phyloP scores from a whole-genome alignment of 2,329 filamentous ascomycete species.

The Epichloe sibirici region DNA sequence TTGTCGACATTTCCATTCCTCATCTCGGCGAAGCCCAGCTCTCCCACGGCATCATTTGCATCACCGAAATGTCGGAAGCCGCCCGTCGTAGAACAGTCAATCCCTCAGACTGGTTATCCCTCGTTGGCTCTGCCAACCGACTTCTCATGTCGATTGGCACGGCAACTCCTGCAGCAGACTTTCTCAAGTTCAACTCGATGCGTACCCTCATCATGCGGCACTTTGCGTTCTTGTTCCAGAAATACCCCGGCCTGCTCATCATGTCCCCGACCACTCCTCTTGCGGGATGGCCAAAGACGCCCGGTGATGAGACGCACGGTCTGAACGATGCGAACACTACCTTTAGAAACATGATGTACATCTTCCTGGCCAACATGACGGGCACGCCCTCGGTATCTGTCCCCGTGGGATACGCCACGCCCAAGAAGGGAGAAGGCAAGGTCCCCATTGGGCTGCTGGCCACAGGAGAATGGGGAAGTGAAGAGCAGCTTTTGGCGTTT shows the following conservation, averaged over 20 bases:
- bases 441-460: constrained; percentile 51
- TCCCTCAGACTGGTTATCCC: constrained; percentile 35
- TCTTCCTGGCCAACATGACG: constrained; percentile 72
- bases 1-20: constrained; percentile 53
- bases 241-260: constrained; percentile 64
- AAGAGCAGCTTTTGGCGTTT: constrained; percentile 51
- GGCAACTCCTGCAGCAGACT: constrained; percentile 55
- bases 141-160: constrained; percentile 54
- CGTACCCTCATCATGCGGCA: constrained; percentile 70
- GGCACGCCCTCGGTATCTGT: constrained; percentile 65
- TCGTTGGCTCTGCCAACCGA: constrained; percentile 55
- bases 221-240: constrained; percentile 55
- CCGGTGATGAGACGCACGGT: constrained; percentile 54
- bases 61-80: constrained; percentile 52
- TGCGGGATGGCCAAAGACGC: constrained; percentile 56
- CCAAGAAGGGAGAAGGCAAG: constrained; percentile 42
- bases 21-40: constrained; percentile 58
- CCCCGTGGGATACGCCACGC: constrained; percentile 60
- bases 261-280: constrained; percentile 67
- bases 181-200: constrained; percentile 60
- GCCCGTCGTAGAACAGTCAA: constrained; percentile 31
- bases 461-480: constrained; percentile 53
- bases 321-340: constrained; percentile 61
- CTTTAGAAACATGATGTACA: constrained; percentile 72
- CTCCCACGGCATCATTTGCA: constrained; percentile 66